phyloP scores from a whole-genome alignment of 2,329 filamentous ascomycete genomes.

The Colletotrichum endophyticum region DNA sequence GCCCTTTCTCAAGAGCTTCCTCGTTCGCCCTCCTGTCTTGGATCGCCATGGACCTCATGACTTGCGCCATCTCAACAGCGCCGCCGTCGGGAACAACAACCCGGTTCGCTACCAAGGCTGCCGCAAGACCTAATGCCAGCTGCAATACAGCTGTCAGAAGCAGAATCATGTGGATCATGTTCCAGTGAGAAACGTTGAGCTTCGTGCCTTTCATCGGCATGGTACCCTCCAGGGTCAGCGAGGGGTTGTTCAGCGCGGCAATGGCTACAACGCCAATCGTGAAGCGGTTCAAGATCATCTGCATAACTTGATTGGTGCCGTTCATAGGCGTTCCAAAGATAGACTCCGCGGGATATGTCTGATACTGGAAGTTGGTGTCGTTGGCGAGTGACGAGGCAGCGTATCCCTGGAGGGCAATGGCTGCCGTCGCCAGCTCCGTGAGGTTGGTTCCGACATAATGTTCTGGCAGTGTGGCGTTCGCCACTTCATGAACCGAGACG shows the following conservation, averaged over 20 bases:
- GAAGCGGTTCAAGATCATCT: slow-evolving; percentile 37
- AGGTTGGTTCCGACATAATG: slow-evolving; percentile 39
- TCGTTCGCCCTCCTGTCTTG: not conserved
- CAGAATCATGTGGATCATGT: slow-evolving; percentile 33
- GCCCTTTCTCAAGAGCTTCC: not conserved
- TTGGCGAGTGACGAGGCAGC: slow-evolving; percentile 24
- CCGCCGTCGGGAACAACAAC: slow-evolving; percentile 27
- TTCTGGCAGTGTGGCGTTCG: slow-evolving; percentile 37
- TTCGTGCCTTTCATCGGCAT: slow-evolving; percentile 34
- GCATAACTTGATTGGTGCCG: slow-evolving; percentile 38
- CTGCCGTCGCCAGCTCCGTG: slow-evolving; percentile 34
- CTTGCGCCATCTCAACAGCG: slow-evolving; percentile 18
- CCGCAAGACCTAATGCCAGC: slow-evolving; percentile 28
- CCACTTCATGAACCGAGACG: slow-evolving; percentile 36
- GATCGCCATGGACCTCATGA: slow-evolving; percentile 20
- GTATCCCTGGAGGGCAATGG: slow-evolving; percentile 47
- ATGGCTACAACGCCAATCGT: slow-evolving; percentile 38
- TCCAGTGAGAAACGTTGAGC: slow-evolving; percentile 37
- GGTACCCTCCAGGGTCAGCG: slow-evolving; percentile 28
- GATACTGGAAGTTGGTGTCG: slow-evolving; percentile 32
- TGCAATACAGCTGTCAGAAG: slow-evolving; percentile 34
- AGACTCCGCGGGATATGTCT: slow-evolving; percentile 47
- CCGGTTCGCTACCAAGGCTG: slow-evolving; percentile 27
- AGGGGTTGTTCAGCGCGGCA: slow-evolving; percentile 32
- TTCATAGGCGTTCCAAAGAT: slow-evolving; percentile 36